Percentiles rank a stretch among this genome's conserved stretches.
Conservation (phyloP, 805 yeast species). For the Lachancea sp. region DNA sequence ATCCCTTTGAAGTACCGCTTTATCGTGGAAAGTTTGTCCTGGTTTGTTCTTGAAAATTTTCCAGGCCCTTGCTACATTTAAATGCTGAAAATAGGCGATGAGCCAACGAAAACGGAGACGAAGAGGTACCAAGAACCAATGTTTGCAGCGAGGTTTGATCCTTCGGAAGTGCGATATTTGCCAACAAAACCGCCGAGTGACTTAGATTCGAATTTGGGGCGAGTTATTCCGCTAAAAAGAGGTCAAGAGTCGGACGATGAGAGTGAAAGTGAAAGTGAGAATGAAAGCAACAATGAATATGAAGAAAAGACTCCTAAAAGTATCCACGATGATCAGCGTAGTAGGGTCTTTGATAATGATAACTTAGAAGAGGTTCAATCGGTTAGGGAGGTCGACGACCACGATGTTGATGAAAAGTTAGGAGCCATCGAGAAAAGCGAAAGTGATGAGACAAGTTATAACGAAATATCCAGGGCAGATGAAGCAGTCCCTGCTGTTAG, state of each 20-base stretch:
- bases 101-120: neutral
- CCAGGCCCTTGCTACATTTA: neutral
- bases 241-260: slow-evolving; percentile 15
- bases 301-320: slow-evolving; percentile 4
- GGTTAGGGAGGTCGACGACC: neutral
- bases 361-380: no score
- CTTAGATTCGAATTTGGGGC: neutral
- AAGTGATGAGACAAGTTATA: neutral
- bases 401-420: neutral
- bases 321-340: slow-evolving; percentile 6
- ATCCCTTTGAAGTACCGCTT: neutral
- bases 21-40: neutral
- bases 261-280: slow-evolving; percentile 11
- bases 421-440: no score
- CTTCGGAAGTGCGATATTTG: slow-evolving; percentile 30
- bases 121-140: slow-evolving; percentile 26
- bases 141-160: slow-evolving; percentile 66
- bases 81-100: slow-evolving; percentile 6
- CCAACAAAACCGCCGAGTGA: neutral
- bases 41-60: slow-evolving; percentile 4
- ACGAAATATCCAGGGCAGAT: no score
- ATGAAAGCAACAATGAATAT: slow-evolving; percentile 8
- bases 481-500: slow-evolving; percentile 13
- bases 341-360: no score
- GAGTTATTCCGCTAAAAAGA: slow-evolving; percentile 6